These are phyloP conservation scores for Nemania sp. DNA, from an alignment of 2,329 filamentous ascomycete genomes.

Conservation along the genomic window DNA sequence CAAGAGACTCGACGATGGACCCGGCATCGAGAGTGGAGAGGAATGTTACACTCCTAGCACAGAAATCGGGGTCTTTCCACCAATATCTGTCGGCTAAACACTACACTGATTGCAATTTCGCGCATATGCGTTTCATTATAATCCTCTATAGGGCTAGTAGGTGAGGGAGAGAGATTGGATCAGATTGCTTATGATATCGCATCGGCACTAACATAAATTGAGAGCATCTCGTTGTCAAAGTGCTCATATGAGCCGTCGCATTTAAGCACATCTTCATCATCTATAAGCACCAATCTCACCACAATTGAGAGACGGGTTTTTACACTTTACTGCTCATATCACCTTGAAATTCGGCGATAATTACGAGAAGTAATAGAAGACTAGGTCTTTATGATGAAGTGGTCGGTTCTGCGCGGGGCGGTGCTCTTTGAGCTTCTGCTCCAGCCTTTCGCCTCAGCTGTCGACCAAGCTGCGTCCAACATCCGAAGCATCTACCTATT, in stretches of 20 bases:
- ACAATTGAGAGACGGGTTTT: not conserved
- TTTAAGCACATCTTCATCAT: not conserved
- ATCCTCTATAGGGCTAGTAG: not conserved
- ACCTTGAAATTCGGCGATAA: no score
- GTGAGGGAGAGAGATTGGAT: not conserved
- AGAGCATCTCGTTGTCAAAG: no score
- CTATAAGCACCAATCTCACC: constrained; percentile 6
- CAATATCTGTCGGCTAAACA: constrained; percentile 22
- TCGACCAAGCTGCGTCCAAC: constrained; percentile 21
- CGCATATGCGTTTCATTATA: not conserved
- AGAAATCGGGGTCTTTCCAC: constrained; percentile 13
- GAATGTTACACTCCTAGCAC: constrained; percentile 12
- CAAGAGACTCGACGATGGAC: not conserved
- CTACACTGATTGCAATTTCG: not conserved
- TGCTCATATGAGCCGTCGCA: no score
- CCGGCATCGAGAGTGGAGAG: constrained; percentile 13
- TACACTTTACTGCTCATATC: no score
- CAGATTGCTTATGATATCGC: not conserved
- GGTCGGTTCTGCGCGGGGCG: not conserved
- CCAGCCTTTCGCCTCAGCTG: constrained; percentile 17
- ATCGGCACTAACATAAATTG: not conserved
- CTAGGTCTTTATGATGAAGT: constrained; percentile 12
- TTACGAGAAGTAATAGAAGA: no score
- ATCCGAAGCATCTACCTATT: constrained; percentile 45
- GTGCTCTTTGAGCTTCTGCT: constrained; percentile 19